Evolutionary conservation across 768 basidiomycete species (phyloP).

Genomic region (Boletus bicolor): DNA sequence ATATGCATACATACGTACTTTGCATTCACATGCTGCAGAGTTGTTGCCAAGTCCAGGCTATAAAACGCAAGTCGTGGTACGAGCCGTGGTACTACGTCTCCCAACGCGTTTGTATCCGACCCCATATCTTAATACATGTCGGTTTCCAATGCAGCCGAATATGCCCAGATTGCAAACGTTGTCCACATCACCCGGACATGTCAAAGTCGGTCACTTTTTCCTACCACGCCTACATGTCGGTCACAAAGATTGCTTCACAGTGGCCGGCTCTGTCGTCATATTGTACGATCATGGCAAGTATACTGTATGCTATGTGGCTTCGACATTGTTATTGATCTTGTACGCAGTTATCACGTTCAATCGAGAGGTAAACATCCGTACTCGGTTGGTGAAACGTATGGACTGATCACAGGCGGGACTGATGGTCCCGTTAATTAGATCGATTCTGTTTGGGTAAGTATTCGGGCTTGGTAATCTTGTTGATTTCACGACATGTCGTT

Average conservation of each 20-base stretch:
- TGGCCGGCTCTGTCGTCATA: constrained; percentile 2
- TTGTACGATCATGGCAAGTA: constrained; percentile 22
- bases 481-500: background rate
- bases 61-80: too few relatives aligned
- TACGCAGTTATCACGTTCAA: constrained; percentile 14
- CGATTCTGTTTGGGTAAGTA: constrained; percentile 19
- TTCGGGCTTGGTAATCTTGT: background rate
- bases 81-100: too few relatives aligned
- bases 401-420: background rate
- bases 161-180: background rate
- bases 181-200: constrained; percentile 4
- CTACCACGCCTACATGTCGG: too few relatives aligned
- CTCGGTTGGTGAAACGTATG: background rate
- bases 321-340: background rate
- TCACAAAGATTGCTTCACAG: constrained; percentile 4
- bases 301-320: background rate
- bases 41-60: too few relatives aligned
- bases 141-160: background rate
- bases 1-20: too few relatives aligned
- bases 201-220: constrained; percentile 3
- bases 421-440: constrained; percentile 1
- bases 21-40: too few relatives aligned
- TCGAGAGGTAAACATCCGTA: constrained; percentile 11
- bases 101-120: too few relatives aligned
- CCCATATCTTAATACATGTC: background rate